Percentiles rank a stretch among this genome's conserved stretches.
phyloP scores from a whole-genome alignment of 2,329 filamentous ascomycete species.

The Diaporthe vexans region DNA sequence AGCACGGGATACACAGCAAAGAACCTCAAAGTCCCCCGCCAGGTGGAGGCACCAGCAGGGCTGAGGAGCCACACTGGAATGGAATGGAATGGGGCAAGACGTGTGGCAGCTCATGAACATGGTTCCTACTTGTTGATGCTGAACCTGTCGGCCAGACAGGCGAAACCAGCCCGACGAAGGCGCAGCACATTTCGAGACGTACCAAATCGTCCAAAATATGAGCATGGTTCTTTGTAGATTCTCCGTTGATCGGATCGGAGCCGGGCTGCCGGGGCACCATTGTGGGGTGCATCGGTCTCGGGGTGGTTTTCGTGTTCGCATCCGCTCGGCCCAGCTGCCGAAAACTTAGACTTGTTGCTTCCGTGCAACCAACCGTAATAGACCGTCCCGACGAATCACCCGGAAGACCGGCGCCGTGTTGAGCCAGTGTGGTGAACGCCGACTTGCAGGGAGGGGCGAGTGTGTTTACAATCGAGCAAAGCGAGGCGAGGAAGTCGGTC shows the following conservation, averaged over 20 bases:
- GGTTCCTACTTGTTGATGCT: neutral
- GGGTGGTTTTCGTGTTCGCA: conserved; percentile 2
- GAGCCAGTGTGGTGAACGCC: neutral
- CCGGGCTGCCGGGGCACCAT: neutral
- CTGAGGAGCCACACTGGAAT: no score
- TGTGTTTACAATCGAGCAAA: neutral
- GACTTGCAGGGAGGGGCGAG: neutral
- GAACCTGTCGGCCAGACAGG: no score
- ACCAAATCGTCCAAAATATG: neutral
- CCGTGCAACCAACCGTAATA: neutral
- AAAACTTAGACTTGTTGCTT: neutral
- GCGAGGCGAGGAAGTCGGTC: no score
- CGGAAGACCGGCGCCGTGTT: neutral
- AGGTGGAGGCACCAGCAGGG: no score
- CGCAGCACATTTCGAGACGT: neutral
- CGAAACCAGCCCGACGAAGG: neutral
- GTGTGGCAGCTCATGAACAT: no score
- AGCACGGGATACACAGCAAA: no score
- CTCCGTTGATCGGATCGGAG: neutral
- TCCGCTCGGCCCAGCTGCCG: conserved; percentile 13
- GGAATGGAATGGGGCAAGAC: no score
- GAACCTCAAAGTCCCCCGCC: no score
- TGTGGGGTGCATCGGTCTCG: conserved; percentile 25
- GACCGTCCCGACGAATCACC: neutral
- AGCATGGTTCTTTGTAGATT: neutral